Base-by-base conservation (phyloP, 2,329 filamentous ascomycete species). In the Penicillium sp. region DNA sequence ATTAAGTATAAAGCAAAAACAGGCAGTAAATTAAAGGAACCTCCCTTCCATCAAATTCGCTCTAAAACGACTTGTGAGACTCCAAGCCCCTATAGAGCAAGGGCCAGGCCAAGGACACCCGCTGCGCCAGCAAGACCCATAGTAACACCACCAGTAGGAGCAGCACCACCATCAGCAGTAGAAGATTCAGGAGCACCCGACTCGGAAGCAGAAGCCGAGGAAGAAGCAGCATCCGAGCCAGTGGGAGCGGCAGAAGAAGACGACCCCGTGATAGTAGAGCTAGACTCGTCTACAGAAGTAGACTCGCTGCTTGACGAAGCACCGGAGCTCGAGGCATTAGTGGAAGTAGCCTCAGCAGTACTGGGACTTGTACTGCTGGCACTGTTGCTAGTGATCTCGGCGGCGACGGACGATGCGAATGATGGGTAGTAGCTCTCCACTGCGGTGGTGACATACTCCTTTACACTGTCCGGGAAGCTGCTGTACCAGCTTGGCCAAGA, bases 91-190 rank as follows among this genome's bases (percentile, higher is more conserved):
- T 48, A 62, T 42, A 62, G 45, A 19, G 57, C 61, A 19, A 62
- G 52, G 8, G 59, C 61, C 52, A 62, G 51, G 23, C 61, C 61
- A 29, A 62, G 48, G 10, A 61, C 48, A 54, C 59, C 61, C 13
- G 47, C 59, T 9, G 57, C 59, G 7, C 59, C 61, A 29, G 53
- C 61, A 32, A 62, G 42, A 29, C 55, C 48, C 18, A 61, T 32
- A 6, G 57, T 55, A n/a, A 60, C 47, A 46, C 54, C 57, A 29
- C 54, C 55, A 13, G 61, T 57, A 3, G 61, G 56, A 40, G 59
- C 56, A 18, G 51, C 53, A 26, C 44, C 57, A 50, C 49, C 59
- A 23, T 30, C 39, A 41, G 47, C 53, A 10, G 49, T 23, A 10
- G 54, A 52, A 19, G 47, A 43, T 4, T 47, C 40, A 29, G 51